Evolutionary conservation across 2,329 filamentous ascomycete genomes (phyloP), one percentile per base, ranked within the genome.

Genomic region (Balansia obtecta): DNA sequence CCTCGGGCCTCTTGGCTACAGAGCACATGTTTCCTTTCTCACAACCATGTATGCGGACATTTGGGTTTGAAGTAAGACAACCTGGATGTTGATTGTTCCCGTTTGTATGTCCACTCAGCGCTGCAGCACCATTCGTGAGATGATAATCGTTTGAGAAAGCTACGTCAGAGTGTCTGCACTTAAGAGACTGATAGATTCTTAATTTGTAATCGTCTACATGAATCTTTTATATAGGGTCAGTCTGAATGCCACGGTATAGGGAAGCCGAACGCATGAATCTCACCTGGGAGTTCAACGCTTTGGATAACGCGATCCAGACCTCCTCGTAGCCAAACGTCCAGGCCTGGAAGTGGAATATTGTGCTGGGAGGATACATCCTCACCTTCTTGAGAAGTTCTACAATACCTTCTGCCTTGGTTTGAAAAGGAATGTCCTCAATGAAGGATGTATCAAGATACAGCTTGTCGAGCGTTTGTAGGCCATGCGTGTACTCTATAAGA

Each of bases 271-370:
- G 18, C 16, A 41, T 22, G n/a, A 6, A 6, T 50, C 60, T 51
- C 65, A 83, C 83, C 61, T 73, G 76, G 3, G 83, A 83, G 6
- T 78, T 68, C 0, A 96, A 69, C 11, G 81, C 79, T 20, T 82
- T 77, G 0, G 88, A 83, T 0, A 97, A 68, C 0, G 88, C 85
- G 52, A 89, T 71, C 89, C 89, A 96, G 0, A 95, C 88, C 48
- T 95, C 86, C 63, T 97, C 90, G 55, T 96, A 95, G 0, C 75
- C 75, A 61, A 93, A 93, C 0, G 91, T 96, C 89, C 90, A 95
- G 1, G 88, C 80, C 51, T 89, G 80, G 44, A 97, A 76, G 63
- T 95, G 86, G 59, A 95, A 96, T 1, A 85, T 64, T 0, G 88
- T 95, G 39, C 88, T 79, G 1, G 71, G 54, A 0, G 89, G 84